Base-by-base conservation (phyloP, 2,329 filamentous ascomycete genomes). In the Aspergillus quadricinctus region DNA sequence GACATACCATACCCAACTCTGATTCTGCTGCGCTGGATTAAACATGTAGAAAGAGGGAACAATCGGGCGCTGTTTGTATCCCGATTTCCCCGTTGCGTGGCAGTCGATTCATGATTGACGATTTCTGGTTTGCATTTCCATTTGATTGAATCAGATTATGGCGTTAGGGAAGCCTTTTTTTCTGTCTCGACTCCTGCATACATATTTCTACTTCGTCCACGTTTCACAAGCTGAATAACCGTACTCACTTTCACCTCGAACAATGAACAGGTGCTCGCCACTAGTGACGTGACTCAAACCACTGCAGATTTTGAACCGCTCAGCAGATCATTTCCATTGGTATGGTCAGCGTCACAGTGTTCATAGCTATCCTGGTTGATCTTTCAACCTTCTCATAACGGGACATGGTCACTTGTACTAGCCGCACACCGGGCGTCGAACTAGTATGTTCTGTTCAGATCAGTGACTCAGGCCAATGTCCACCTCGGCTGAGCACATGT, bases 81-180 rank as follows among this genome's bases (percentile, higher is more conserved):
- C 43, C 43, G 37, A 9, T 41, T 46, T 35, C 23, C 41, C 41
- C 19, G 19, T 53, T 50, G 52, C 35, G 19, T 43, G 49, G 48
- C 31, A 50, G 54, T 46, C 53, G 31, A 25, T 48, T 55, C 52
- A 64, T 54, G 57, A 61, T 57, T 59, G 54, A 64, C 55, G 54
- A 62, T 56, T 48, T 45, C 25, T 50, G 31, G 28, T 50, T 54
- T 48, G n/a, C 28, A 21, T 54, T n/a, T 57, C 35, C 48, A 43
- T 23, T 57, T 31, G 48, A 53, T 45, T 40, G 55, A 23, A 27
- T 46, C 53, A 57, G 56, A 50, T 51, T 53, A 49, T 52, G 63
- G 64, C 64, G 64, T 66, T 66, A 50, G 61, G 60, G 55, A 61
- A 59, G 53, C 52, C 54, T 46, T 56, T 57, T 46, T 43, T 45